These are phyloP conservation scores for Helotiales sp. DNA, from an alignment of 2,329 filamentous ascomycete genomes.

Conservation along the genomic window DNA sequence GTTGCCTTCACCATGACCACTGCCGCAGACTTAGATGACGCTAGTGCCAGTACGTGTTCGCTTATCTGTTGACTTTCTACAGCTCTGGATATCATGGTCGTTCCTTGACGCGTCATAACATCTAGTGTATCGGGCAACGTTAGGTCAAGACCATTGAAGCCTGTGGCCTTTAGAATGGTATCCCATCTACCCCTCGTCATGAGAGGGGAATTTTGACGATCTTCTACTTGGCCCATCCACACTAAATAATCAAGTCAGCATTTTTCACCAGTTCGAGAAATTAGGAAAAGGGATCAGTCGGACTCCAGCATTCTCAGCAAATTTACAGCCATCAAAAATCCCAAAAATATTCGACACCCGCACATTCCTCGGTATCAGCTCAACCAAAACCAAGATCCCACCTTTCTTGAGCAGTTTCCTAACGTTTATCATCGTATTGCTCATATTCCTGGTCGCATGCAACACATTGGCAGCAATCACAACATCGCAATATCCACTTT, in stretches of 20 bases:
- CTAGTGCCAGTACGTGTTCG: background rate
- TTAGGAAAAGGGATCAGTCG: background rate
- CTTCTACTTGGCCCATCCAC: constrained; percentile 10
- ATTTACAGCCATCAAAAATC: constrained; percentile 11
- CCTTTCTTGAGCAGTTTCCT: background rate
- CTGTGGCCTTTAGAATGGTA: background rate
- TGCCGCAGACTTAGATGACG: background rate
- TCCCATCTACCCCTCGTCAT: constrained; percentile 4
- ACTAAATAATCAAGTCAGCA: constrained; percentile 7
- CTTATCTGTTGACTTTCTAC: background rate
- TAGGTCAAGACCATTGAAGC: background rate
- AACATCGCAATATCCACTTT: background rate
- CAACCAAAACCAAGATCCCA: constrained; percentile 1
- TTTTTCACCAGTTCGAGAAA: background rate
- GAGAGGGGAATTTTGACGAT: constrained; percentile 9
- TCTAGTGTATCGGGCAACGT: background rate
- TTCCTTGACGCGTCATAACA: background rate
- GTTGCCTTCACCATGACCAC: background rate
- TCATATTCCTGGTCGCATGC: background rate
- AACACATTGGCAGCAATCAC: background rate
- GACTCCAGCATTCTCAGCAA: background rate
- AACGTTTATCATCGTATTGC: background rate
- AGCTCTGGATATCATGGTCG: constrained; percentile 6
- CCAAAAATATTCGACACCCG: background rate
- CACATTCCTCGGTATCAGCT: background rate